A percentile compares a stretch with the other conserved stretches of the same genome.
Conservation (phyloP, 1,284 basidiomycete species). For the Cutaneotrichosporon spelunceum region DNA sequence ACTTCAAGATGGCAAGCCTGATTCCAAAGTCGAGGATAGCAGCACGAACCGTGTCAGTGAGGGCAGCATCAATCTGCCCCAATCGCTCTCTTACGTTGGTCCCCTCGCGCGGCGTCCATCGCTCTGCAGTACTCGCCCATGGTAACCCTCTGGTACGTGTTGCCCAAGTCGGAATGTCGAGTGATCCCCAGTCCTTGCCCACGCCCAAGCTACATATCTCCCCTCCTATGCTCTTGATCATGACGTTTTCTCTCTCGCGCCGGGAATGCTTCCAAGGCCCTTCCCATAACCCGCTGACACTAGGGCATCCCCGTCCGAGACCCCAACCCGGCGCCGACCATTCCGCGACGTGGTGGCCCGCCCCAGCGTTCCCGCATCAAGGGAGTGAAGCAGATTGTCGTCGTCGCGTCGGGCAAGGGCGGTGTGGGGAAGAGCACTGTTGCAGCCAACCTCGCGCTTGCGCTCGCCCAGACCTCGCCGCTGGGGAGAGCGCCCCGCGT, state of each 20-base stretch:
- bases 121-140: constrained; percentile 19
- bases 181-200: too few species aligned
- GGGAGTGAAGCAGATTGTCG: constrained; percentile 63
- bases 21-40: neutral
- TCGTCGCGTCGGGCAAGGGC: constrained; percentile 91
- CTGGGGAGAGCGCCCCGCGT: constrained; percentile 56
- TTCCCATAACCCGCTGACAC: constrained; percentile 3
- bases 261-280: too few species aligned
- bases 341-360: constrained; percentile 51
- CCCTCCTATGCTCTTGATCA: too few species aligned
- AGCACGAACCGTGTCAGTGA: neutral
- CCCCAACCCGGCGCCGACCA: constrained; percentile 46
- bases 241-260: too few species aligned
- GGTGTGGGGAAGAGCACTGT: constrained; percentile 97
- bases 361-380: constrained; percentile 55
- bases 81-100: neutral
- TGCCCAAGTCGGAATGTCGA: too few species aligned
- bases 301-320: constrained; percentile 48
- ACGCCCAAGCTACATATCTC: neutral
- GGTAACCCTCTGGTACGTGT: constrained; percentile 45
- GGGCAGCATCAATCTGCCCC: neutral
- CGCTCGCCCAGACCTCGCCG: constrained; percentile 51
- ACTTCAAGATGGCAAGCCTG: neutral
- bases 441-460: constrained; percentile 75
- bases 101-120: neutral